phyloP scores from a whole-genome alignment of 192 early-diverging fungal genomes.

The Backusella parvicylindrica region DNA sequence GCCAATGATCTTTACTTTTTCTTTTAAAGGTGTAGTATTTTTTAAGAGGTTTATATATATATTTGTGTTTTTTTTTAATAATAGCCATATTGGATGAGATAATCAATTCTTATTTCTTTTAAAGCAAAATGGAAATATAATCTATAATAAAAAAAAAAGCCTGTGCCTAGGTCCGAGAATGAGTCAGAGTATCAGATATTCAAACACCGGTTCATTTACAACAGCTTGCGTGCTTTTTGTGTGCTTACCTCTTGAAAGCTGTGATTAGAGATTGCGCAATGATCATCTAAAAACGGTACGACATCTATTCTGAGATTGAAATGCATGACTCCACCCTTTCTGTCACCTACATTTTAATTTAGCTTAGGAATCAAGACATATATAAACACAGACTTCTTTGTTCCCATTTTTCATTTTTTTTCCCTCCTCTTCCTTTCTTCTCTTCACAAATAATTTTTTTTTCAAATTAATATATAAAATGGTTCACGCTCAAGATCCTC shows the following conservation, averaged over 20 bases:
- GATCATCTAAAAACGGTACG: neutral
- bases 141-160: neutral
- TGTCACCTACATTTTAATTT: neutral
- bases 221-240: slow-evolving; percentile 1
- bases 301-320: slow-evolving; percentile 11
- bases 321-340: neutral
- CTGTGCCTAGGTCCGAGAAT: neutral
- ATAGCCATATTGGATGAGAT: neutral
- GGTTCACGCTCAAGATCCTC: slow-evolving; percentile 5
- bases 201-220: neutral
- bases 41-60: neutral
- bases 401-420: neutral
- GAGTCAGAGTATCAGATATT: neutral
- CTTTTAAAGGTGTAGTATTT: neutral
- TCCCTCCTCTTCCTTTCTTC: neutral
- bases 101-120: neutral
- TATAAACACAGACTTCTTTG: slow-evolving; percentile 10
- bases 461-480: neutral
- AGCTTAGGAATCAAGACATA: neutral
- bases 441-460: no score
- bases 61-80: neutral
- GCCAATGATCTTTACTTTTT: neutral
- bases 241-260: neutral
- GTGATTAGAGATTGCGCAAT: slow-evolving; percentile 6
- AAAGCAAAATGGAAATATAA: neutral